These are phyloP conservation scores for Apiospora aurea DNA, from an alignment of 2,329 filamentous ascomycete species.

Conservation along the genomic window DNA sequence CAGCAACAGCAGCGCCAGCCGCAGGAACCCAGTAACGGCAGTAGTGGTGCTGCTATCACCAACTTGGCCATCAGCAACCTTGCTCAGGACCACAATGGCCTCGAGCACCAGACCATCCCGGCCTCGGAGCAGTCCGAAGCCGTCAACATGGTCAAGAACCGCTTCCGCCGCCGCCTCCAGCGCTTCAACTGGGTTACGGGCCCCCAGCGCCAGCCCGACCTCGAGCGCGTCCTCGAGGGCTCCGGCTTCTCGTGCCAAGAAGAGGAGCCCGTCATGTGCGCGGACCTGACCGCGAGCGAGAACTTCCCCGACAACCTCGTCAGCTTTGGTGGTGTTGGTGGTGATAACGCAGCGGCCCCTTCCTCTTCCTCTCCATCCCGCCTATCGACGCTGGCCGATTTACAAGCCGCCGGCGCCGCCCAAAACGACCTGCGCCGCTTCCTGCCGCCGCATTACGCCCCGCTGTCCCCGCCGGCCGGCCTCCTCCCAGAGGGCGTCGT, in stretches of 20 bases:
- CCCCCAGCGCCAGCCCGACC: constrained; percentile 29
- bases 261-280: constrained; percentile 28
- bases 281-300: constrained; percentile 23
- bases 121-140: constrained; percentile 21
- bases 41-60: background rate
- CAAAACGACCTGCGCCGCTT: constrained; percentile 36
- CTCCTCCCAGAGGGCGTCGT: constrained; percentile 9
- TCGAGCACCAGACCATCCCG: constrained; percentile 31
- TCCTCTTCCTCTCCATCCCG: background rate
- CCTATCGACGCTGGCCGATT: background rate
- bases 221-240: constrained; percentile 30
- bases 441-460: background rate
- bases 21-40: background rate
- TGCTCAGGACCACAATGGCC: constrained; percentile 29
- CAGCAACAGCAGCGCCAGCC: background rate
- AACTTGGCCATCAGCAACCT: constrained; percentile 12
- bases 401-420: background rate
- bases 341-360: fast-evolving
- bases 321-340: background rate
- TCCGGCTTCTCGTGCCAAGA: constrained; percentile 29
- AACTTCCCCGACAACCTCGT: background rate
- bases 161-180: constrained; percentile 24
- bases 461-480: background rate
- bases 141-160: constrained; percentile 27
- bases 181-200: constrained; percentile 33